Evolutionary conservation across 2,329 filamentous ascomycete genomes (phyloP), one percentile per base, ranked within the genome.

Genomic region (Talaromyces sp.): DNA sequence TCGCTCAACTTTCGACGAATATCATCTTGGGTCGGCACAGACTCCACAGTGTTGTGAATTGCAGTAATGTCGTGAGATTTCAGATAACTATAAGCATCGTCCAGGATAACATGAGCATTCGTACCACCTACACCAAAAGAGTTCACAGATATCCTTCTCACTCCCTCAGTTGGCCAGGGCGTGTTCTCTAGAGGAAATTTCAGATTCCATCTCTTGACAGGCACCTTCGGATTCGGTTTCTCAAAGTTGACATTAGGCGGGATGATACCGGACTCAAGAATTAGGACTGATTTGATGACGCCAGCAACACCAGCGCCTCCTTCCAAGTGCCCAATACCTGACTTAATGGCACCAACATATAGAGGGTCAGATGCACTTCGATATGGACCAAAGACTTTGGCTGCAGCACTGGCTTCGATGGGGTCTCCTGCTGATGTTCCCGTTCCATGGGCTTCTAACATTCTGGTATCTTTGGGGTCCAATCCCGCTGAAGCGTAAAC

Each of bases 181-280:
- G 60, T 62, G n/a, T 60, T 62, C 13, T 63, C 54, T 0, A 59
- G 60, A 2, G 65, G 65, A 19, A 74, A 73, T 61, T 71, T 70
- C 5, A 77, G 53, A 3, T 70, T 72, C 72, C 72, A 75, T 13
- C 72, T 65, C 3, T 70, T 64, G 1, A 71, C 59, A 4, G 66
- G 67, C 31, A 76, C 72, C 7, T 66, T 67, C 0, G 69, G 62
- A 41, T 79, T 80, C 1, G 67, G 63, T 15, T 64, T 72, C 21
- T 71, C 64, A 46, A 78, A 79, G 43, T 76, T 72, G 39, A 65
- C 66, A 60, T 77, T 78, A 1, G 77, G 75, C 10, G 74, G 69
- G n/a, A 79, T 72, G 11, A 77, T 69, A 0, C 73, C 73, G 43
- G 74, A 73, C 61, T 79, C 76, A 2, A 80, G 61, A 64, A 75